Percentiles rank a stretch among this genome's conserved stretches.
Evolutionary conservation across 1,284 basidiomycete genomes (phyloP).

Genomic region (Moesziomyces globuligerus): DNA sequence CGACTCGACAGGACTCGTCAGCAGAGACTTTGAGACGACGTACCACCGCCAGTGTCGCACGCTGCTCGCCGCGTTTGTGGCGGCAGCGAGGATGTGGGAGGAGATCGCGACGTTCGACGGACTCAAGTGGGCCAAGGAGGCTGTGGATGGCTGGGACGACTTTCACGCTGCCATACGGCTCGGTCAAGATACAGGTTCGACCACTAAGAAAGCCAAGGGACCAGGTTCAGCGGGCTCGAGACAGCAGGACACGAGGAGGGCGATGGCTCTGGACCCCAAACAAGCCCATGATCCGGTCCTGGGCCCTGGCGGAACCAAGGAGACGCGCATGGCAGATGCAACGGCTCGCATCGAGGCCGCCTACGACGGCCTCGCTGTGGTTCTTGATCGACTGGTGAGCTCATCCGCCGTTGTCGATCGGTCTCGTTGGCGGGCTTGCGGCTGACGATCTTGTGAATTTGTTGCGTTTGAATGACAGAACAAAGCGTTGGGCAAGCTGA

Average conservation of each 20-base stretch:
- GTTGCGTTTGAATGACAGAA: slow-evolving; percentile 9
- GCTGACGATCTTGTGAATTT: background rate
- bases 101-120: slow-evolving; percentile 59
- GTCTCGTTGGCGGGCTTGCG: background rate
- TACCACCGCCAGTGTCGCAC: slow-evolving; percentile 54
- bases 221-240: slow-evolving; percentile 6
- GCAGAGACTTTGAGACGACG: slow-evolving; percentile 54
- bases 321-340: slow-evolving; percentile 34
- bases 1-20: slow-evolving; percentile 41
- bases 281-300: slow-evolving; percentile 28
- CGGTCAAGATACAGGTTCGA: slow-evolving; percentile 14
- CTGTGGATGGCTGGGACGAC: slow-evolving; percentile 54
- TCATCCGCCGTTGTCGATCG: background rate
- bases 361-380: slow-evolving; percentile 21
- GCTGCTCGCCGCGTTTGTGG: slow-evolving; percentile 44
- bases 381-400: slow-evolving; percentile 48
- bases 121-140: slow-evolving; percentile 54
- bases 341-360: slow-evolving; percentile 30
- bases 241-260: slow-evolving; percentile 23
- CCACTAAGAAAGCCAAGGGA: slow-evolving; percentile 20
- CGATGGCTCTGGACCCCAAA: slow-evolving; percentile 18
- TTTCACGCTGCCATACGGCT: slow-evolving; percentile 29
- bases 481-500: slow-evolving; percentile 43
- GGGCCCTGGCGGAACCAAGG: slow-evolving; percentile 33
- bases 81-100: slow-evolving; percentile 52